Conservation (phyloP, 78 protist species). For the Dictyostelium citrinum region DNA sequence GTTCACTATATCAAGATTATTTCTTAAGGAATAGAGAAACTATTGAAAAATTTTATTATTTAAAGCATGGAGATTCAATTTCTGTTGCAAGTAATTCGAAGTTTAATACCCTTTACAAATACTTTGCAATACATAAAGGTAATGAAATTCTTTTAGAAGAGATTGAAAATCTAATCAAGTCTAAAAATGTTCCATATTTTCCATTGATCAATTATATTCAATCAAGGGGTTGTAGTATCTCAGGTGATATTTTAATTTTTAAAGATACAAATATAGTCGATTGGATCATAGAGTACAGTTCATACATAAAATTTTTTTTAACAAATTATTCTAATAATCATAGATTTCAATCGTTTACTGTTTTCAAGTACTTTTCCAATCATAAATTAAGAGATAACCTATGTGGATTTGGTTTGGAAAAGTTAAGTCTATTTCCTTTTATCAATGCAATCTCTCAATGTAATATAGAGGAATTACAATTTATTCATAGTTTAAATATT, state of each 20-base stretch:
- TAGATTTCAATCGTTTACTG: not conserved
- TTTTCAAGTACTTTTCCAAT: not conserved
- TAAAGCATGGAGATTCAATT: not conserved
- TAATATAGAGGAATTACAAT: not conserved
- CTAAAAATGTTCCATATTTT: not conserved
- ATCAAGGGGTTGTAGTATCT: too few relatives aligned
- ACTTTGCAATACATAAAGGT: too few relatives aligned
- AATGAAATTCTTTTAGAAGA: not conserved
- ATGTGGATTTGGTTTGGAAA: not conserved
- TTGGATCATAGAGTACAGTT: not conserved
- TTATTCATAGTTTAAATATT: not conserved
- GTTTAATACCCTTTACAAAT: not conserved
- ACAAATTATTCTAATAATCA: too few relatives aligned
- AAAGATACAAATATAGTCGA: not conserved
- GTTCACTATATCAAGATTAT: not conserved
- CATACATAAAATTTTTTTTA: too few relatives aligned
- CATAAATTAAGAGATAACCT: not conserved
- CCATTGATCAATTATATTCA: not conserved
- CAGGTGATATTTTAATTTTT: not conserved
- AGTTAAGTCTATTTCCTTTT: not conserved
- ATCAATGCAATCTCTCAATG: not conserved
- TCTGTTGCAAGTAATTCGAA: too few relatives aligned
- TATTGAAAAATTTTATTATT: not conserved
- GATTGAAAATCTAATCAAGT: too few relatives aligned
- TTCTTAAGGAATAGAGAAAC: not conserved